Percentiles rank a stretch among this genome's conserved stretches.
Evolutionary conservation across 352 stramenopile species (phyloP).

Genomic region (Elongisporangium prolatum): DNA sequence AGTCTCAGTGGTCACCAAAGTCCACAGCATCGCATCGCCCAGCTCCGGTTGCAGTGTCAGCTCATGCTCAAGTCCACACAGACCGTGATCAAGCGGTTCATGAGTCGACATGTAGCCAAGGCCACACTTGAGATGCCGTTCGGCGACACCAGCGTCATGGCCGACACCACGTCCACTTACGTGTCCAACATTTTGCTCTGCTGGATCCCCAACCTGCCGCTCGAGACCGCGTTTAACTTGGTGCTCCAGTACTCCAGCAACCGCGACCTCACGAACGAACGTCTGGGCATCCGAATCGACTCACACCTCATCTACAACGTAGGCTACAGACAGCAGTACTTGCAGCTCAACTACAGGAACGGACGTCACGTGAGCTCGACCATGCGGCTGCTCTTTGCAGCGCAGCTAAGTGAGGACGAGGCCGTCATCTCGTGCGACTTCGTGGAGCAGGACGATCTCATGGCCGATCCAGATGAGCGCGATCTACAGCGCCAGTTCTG

Average conservation of each 20-base stretch:
- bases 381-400: conserved; percentile 36
- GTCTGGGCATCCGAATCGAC: not conserved
- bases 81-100: conserved; percentile 33
- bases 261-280: not conserved
- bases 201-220: conserved; percentile 32
- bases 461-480: conserved; percentile 20
- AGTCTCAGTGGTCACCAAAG: conserved; percentile 14
- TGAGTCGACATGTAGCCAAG: conserved; percentile 21
- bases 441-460: conserved; percentile 33
- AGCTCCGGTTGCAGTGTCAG: conserved; percentile 33
- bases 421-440: conserved; percentile 43
- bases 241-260: conserved; percentile 32
- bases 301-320: conserved; percentile 27
- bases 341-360: conserved; percentile 39
- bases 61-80: conserved; percentile 25
- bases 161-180: conserved; percentile 37
- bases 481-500: conserved; percentile 21
- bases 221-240: conserved; percentile 25
- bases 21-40: conserved; percentile 17
- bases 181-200: conserved; percentile 48
- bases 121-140: conserved; percentile 31
- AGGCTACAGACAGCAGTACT: conserved; percentile 22
- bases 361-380: conserved; percentile 24
- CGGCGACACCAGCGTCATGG: conserved; percentile 58
- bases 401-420: conserved; percentile 19